Base-by-base conservation (phyloP, 805 yeast species). In the Candida namnaoensis region DNA sequence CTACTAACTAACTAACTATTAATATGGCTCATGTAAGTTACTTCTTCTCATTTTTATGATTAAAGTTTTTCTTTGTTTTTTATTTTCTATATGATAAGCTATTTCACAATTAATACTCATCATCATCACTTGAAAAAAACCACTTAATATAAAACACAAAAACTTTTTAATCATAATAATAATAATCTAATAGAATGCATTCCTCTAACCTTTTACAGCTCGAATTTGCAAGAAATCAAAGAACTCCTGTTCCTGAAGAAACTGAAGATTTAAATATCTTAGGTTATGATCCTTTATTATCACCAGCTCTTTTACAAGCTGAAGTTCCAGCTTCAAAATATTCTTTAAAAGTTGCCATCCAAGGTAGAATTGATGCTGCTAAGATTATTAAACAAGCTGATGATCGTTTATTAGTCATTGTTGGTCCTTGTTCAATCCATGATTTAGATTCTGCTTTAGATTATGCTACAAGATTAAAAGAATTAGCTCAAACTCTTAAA, bases 341-440 rank as follows among this genome's bases (percentile, higher is more conserved):
- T 38, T 76, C 83, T 41, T 75, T 76, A 50, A 66, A 75, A 42
- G 81, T 71, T 41, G 87, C 91, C 45, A 60, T 85, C 36, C 65
- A 73, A 38, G 96, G 93, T 38, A 78, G 98, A 66, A 75, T 82
- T 47, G 81, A 74, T 24, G 80, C 95, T 4, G 73, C 79, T 41
- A 74, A 79, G 38, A 79, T 91, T 49, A 65, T 91, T 40, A 71
- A 80, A 44, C 96, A 95, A 41, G 70, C 74, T 45, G 96, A 88
- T 56, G 99, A 91, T 65, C 74, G 97, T 50, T 65, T 91, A 49
- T 72, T 93, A 36, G 81, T 93, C 28, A 88, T 93, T 32, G 86
- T 93, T 47, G 99, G 99, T 1, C 99, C 99, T 41, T 93, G 99
- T 65, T 91, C 98, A 7, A 80, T 93, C 49, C 98, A 93, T 61